Evolutionary conservation across 2,329 filamentous ascomycete species (phyloP).

Genomic region (Ophiostoma australiae): DNA sequence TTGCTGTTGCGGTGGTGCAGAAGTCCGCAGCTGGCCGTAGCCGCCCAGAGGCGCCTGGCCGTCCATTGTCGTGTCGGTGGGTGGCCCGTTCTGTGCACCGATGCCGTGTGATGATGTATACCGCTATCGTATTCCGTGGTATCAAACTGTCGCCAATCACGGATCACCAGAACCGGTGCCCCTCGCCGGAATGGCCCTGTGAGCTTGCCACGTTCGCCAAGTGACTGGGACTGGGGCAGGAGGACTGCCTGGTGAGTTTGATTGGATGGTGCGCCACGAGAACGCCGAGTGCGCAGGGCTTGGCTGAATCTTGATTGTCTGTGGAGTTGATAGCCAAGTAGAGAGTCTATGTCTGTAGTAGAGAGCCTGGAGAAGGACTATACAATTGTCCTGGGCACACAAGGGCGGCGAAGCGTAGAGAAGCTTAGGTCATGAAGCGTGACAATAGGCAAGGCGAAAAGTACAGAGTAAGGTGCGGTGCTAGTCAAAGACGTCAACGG

Average conservation of each 20-base stretch:
- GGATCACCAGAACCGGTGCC: constrained; percentile 2
- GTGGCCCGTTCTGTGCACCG: background rate
- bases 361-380: background rate
- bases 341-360: background rate
- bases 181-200: background rate
- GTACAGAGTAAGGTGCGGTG: background rate
- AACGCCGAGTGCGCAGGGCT: background rate
- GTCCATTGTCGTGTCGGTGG: background rate
- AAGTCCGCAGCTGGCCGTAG: background rate
- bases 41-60: background rate
- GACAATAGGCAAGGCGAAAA: background rate
- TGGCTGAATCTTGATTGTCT: background rate
- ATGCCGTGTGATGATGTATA: background rate
- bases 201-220: constrained; percentile 9
- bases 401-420: background rate
- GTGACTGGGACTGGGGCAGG: constrained; percentile 1
- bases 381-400: background rate
- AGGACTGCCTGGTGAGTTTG: background rate
- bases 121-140: background rate
- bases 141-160: background rate
- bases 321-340: background rate
- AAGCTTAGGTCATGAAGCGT: background rate
- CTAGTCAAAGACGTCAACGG: background rate
- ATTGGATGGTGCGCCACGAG: background rate
- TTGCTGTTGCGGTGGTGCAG: background rate